These are phyloP conservation scores for Russula foetens DNA, from an alignment of 768 basidiomycete genomes.

Conservation along the genomic window DNA sequence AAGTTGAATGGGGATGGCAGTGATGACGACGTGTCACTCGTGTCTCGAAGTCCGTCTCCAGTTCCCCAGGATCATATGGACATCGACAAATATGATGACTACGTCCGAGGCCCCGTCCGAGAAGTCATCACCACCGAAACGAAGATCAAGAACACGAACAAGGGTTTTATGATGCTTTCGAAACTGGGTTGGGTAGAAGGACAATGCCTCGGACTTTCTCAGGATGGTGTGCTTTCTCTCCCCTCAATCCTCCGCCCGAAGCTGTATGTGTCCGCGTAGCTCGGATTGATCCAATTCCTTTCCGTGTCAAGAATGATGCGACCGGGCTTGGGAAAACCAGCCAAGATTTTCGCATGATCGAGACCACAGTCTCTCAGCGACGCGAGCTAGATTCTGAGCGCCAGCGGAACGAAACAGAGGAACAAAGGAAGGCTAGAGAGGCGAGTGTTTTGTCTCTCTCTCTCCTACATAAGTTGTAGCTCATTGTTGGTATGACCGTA, in stretches of 20 bases:
- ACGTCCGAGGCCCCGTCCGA: constrained; percentile 38
- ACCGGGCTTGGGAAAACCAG: constrained; percentile 73
- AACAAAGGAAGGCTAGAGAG: constrained; percentile 66
- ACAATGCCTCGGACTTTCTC: constrained; percentile 65
- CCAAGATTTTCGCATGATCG: constrained; percentile 78
- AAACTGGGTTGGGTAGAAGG: constrained; percentile 83
- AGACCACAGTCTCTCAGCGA: constrained; percentile 76
- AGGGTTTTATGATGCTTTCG: constrained; percentile 70
- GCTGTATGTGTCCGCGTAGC: constrained; percentile 34
- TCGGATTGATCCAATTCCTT: constrained; percentile 77
- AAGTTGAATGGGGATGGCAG: constrained; percentile 36
- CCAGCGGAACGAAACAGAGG: constrained; percentile 70
- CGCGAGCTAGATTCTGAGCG: constrained; percentile 76
- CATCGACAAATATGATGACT: constrained; percentile 59
- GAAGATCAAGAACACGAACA: constrained; percentile 69
- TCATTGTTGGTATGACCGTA: constrained; percentile 24
- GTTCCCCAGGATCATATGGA: constrained; percentile 40
- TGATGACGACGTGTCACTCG: constrained; percentile 64
- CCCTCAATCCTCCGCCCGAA: not conserved
- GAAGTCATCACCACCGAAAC: constrained; percentile 79
- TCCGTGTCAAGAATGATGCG: constrained; percentile 66
- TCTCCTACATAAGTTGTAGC: not conserved
- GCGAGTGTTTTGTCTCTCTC: constrained; percentile 30
- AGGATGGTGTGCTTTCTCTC: constrained; percentile 46
- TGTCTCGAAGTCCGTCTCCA: constrained; percentile 76